Evolutionary conservation across 345 rosid species (phyloP).

Genomic region (Melaleuca quinquenervia): DNA sequence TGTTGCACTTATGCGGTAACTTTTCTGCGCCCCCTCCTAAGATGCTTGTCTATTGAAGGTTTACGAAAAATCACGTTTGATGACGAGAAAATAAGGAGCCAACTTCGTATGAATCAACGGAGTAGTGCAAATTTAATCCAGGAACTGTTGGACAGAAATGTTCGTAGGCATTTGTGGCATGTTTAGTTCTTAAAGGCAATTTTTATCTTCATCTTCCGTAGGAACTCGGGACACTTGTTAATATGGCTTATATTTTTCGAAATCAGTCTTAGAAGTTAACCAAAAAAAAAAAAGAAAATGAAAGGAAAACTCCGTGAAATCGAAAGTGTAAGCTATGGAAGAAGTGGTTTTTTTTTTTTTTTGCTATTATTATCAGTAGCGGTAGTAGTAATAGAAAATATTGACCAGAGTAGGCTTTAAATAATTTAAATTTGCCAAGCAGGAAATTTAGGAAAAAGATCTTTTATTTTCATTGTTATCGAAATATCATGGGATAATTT

Average conservation of each 20-base stretch:
- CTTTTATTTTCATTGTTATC: too few species aligned
- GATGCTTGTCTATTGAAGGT: background rate
- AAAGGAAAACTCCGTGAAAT: background rate
- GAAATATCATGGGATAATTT: background rate
- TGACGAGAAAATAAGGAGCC: background rate
- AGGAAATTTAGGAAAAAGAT: background rate
- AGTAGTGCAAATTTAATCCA: background rate
- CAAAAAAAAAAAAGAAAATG: too few species aligned
- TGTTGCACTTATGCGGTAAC: background rate
- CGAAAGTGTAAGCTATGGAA: background rate
- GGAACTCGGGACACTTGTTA: background rate
- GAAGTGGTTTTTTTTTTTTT: background rate
- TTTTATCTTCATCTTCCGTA: background rate
- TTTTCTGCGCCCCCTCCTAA: background rate
- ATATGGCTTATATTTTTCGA: background rate
- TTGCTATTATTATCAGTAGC: background rate
- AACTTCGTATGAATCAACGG: background rate
- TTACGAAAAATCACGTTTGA: background rate
- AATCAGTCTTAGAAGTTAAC: background rate
- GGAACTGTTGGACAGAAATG: background rate
- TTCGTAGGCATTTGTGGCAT: background rate
- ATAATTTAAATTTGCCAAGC: background rate
- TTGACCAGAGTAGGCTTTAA: background rate
- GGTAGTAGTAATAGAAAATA: background rate
- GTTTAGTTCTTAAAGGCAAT: background rate